These are phyloP conservation scores for Lactarius deliciosus DNA, from an alignment of 768 basidiomycete genomes.

Conservation along the genomic window DNA sequence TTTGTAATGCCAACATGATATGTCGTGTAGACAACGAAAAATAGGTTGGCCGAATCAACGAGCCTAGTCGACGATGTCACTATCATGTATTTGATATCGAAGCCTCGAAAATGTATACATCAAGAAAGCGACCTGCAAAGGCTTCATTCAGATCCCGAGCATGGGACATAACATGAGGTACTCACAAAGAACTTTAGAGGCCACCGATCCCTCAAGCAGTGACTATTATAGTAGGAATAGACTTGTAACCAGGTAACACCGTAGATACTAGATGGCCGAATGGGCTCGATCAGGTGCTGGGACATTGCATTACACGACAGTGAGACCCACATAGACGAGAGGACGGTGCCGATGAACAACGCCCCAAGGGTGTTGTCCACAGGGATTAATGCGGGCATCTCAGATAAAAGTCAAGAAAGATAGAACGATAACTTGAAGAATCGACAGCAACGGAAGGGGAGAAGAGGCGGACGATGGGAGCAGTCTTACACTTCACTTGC, in stretches of 20 bases:
- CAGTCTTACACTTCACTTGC: background rate
- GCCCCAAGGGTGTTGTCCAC: background rate
- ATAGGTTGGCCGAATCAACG: background rate
- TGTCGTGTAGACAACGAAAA: background rate
- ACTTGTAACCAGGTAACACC: background rate
- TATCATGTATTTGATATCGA: background rate
- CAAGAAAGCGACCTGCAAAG: background rate
- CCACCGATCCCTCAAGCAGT: background rate
- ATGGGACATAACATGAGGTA: background rate
- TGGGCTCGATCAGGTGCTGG: background rate
- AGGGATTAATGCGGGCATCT: background rate
- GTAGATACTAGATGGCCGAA: background rate
- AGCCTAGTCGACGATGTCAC: background rate
- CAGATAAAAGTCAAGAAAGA: background rate
- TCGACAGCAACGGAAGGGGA: background rate
- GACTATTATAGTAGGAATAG: background rate
- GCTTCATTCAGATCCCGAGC: background rate
- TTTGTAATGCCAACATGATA: background rate
- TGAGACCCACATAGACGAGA: background rate
- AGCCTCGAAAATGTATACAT: background rate
- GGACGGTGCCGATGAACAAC: background rate
- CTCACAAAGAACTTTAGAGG: background rate
- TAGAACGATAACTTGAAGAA: background rate
- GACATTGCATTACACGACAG: background rate
- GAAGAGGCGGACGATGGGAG: background rate